Evolutionary conservation across 768 basidiomycete species (phyloP), one percentile per base, ranked within the genome.

Genomic region (Kwoniella shandongensis): DNA sequence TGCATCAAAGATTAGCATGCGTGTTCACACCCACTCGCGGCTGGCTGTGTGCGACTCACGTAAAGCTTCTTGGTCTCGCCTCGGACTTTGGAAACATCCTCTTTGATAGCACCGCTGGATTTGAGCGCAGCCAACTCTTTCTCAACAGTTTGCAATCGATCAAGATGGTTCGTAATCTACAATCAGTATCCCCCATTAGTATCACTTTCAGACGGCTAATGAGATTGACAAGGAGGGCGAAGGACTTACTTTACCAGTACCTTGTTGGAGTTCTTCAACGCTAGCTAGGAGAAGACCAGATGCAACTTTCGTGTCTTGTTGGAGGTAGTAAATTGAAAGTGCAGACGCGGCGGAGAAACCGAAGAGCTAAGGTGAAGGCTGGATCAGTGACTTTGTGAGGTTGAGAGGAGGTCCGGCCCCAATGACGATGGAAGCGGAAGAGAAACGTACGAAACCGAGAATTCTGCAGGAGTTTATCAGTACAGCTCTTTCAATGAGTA

Each of bases 271-370:
- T 66, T 92, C 89, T 65, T 89, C 86, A 15, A 94, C 88, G 72
- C 89, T 91, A 20, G 86, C 84, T 76, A 92, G 88, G 47, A 96
- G 78, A 26, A 88, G 83, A n/a, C 87, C 86, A 3, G 90, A 91
- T 27, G 91, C 91, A 40, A 82, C 79, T 76, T 90, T 89, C 77
- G 92, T 91, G 78, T 94, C 92, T 62, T 94, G 90, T 44, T 93
- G 78, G 18, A 96, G 81, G 73, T 89, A 85, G 75, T 91, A 94
- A 25, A 90, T 86, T 39, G 90, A 89, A 66, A 86, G 83, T 0
- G 88, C 86, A 0, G 91, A 89, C 1, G 91, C 90, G 32, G 92
- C 77, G 4, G 91, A 91, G 79, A 94, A 93, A 1, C 91, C 92
- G 65, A 92, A 84, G 32, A 96, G 75, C 75, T 76, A 50, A 17